Evolutionary conservation across 257 asterid genomes (phyloP), one percentile per base, ranked within the genome.

Genomic region (Orobanche coerulescens): DNA sequence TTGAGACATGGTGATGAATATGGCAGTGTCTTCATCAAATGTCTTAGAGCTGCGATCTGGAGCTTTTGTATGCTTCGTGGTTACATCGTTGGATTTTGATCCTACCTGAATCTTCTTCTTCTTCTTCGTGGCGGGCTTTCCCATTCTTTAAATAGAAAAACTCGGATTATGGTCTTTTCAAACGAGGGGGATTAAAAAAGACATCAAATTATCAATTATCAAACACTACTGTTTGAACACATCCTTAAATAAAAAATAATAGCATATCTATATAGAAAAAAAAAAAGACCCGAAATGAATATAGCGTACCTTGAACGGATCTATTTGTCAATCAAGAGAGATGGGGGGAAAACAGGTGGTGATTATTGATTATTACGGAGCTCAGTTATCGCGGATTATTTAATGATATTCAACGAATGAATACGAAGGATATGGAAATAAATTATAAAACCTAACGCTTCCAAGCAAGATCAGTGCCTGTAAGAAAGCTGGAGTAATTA

Each of bases 21-120:
- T 75, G 15, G 95, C 89, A 51, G 95, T 90, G 76, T 90, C 97
- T 65, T 90, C 95, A 66, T 90, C 97, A 67, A 83, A 74, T 3
- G 87, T 80, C 78, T 81, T 84, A 1, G 94, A 78, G 61, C 72
- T 76, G 18, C 78, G 86, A 24, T 81, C 87, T 5, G 71, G 16
- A 53, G 78, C 60, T 68, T 79, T 84, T 52, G 55, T 33, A 33
- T 62, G 81, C 72, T 71, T 84, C 20, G 55, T 63, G 66, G 66
- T 71, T 14, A 61, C 82, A 58, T 68, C 84, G 20, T 50, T 78
- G 40, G 81, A 58, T 73, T 78, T 86, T 10, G 82, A 55, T 50
- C 78, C 81, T 46, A 60, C 62, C 23, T 63, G 76, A 57, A 56
- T 62, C 76, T 78, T 87, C 88, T 84, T 86, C 75, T 74, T 87